Evolutionary conservation across 169 alveolate genomes (phyloP).

Genomic region (Neospora caninum): DNA sequence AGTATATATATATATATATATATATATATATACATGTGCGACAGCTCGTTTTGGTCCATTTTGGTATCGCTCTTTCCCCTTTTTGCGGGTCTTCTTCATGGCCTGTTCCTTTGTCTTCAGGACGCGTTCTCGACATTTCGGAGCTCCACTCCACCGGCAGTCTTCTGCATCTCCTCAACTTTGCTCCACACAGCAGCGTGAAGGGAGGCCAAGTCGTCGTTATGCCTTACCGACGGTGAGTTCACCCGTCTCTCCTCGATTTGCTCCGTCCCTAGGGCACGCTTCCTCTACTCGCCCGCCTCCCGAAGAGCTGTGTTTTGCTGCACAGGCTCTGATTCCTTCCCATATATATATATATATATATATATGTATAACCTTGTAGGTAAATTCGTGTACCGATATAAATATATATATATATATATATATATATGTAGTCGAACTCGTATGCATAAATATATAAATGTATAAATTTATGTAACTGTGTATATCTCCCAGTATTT

Average conservation of each 20-base stretch:
- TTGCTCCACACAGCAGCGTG: conserved; percentile 74
- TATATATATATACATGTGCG: neutral
- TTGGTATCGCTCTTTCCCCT: neutral
- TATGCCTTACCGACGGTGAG: conserved; percentile 79
- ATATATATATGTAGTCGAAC: neutral
- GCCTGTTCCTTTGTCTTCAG: conserved; percentile 48
- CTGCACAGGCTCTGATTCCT: neutral
- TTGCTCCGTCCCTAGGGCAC: neutral
- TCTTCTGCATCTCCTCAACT: conserved; percentile 75
- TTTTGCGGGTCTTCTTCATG: neutral
- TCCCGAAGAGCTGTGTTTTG: no score
- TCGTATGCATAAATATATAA: neutral
- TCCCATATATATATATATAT: neutral
- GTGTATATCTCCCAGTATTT: neutral
- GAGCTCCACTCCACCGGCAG: conserved; percentile 78
- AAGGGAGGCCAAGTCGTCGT: conserved; percentile 83
- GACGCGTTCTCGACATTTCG: conserved; percentile 68
- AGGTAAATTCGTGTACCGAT: neutral
- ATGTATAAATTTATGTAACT: neutral
- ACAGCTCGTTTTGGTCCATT: neutral
- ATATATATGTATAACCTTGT: neutral
- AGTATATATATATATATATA: neutral
- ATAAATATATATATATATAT: neutral
- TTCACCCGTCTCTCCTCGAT: neutral
- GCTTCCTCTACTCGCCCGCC: neutral